Percentiles rank a stretch among this genome's conserved stretches.
Evolutionary conservation across 2,329 filamentous ascomycete genomes (phyloP).

Genomic region (Penicillium sp.): DNA sequence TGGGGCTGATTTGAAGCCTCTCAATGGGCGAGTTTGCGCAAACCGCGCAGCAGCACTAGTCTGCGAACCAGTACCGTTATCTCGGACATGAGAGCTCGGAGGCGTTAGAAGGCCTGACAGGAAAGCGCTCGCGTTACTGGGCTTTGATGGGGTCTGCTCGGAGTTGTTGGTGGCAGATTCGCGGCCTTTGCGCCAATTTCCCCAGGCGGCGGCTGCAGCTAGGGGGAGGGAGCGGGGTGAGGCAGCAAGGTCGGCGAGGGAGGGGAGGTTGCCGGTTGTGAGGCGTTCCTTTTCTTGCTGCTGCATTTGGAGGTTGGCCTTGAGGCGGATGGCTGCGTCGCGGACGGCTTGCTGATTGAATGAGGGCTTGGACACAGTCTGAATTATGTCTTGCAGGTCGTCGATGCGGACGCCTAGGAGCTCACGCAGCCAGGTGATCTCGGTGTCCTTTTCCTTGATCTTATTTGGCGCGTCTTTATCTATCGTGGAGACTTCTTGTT

Average conservation of each 20-base stretch:
- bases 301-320: constrained; percentile 96
- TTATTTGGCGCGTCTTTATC: constrained; percentile 78
- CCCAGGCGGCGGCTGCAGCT: constrained; percentile 93
- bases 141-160: constrained; percentile 61
- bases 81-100: constrained; percentile 71
- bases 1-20: constrained; percentile 30
- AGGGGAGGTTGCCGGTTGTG: constrained; percentile 69
- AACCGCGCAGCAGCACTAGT: constrained; percentile 33
- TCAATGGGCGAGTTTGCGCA: constrained; percentile 37
- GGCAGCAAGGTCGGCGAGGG: constrained; percentile 70
- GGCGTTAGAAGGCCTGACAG: constrained; percentile 83
- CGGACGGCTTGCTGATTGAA: constrained; percentile 78
- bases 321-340: constrained; percentile 87
- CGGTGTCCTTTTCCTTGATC: constrained; percentile 86
- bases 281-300: constrained; percentile 90
- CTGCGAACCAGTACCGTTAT: constrained; percentile 50
- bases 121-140: constrained; percentile 57
- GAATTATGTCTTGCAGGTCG: constrained; percentile 89
- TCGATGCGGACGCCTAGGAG: constrained; percentile 85
- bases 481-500: constrained; percentile 64
- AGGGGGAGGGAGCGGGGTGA: constrained; percentile 77
- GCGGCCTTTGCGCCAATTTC: constrained; percentile 79
- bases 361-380: constrained; percentile 67
- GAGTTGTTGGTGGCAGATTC: constrained; percentile 47
- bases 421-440: constrained; percentile 93